These are phyloP conservation scores for Colletotrichum cordylinicola DNA, from an alignment of 2,329 filamentous ascomycete species.

Conservation along the genomic window DNA sequence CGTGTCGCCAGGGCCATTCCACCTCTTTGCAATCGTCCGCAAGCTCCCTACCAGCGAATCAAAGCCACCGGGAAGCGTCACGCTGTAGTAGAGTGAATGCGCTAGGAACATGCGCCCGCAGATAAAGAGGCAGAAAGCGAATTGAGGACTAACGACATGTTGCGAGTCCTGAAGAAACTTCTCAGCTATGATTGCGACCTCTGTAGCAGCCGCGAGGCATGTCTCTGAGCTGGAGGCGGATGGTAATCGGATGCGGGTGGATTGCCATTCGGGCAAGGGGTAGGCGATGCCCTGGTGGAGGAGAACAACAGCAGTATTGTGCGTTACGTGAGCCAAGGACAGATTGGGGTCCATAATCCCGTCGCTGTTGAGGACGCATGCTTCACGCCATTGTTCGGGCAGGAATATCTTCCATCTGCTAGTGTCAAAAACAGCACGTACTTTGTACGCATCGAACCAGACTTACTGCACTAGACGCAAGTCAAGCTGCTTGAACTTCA, in stretches of 20 bases:
- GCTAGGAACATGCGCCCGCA: constrained; percentile 36
- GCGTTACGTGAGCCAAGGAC: constrained; percentile 46
- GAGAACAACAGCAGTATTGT: constrained; percentile 46
- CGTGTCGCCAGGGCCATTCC: constrained; percentile 33
- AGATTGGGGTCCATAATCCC: constrained; percentile 49
- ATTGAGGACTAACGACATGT: constrained; percentile 37
- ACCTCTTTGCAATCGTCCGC: constrained; percentile 40
- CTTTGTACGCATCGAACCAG: not conserved
- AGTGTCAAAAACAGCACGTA: not conserved
- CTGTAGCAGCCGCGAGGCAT: constrained; percentile 41
- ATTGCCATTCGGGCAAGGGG: constrained; percentile 34
- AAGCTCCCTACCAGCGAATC: constrained; percentile 37
- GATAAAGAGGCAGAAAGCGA: constrained; percentile 45
- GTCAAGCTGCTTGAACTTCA: constrained; percentile 50
- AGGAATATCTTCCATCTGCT: constrained; percentile 50
- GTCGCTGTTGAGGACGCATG: constrained; percentile 43
- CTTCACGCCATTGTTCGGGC: constrained; percentile 45
- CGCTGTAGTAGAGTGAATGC: constrained; percentile 36
- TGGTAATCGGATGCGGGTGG: constrained; percentile 35
- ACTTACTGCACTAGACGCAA: constrained; percentile 44
- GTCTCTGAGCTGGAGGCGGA: constrained; percentile 45
- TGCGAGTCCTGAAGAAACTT: constrained; percentile 39
- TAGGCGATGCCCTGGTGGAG: constrained; percentile 47
- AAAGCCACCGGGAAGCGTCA: constrained; percentile 33
- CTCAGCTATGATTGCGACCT: constrained; percentile 41